phyloP scores from a whole-genome alignment of 2,329 filamentous ascomycete species.

The Penicillium frequentans region DNA sequence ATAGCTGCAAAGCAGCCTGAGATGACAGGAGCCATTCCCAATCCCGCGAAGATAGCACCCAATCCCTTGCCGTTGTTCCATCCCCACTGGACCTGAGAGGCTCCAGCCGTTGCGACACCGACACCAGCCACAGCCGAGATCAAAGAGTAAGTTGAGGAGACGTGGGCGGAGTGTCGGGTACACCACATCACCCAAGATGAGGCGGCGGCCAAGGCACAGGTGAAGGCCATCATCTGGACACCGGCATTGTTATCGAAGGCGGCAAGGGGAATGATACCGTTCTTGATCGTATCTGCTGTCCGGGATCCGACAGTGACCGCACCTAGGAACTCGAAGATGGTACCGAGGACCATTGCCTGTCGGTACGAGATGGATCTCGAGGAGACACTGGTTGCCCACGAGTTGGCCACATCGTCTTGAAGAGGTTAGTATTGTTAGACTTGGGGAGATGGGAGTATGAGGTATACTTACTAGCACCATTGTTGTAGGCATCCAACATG shows the following conservation, averaged over 20 bases:
- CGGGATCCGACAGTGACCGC: conserved; percentile 67
- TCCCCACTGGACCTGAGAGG: conserved; percentile 64
- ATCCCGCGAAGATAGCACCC: conserved; percentile 66
- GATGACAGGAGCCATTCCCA: conserved; percentile 68
- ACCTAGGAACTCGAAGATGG: conserved; percentile 67
- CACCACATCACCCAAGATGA: conserved; percentile 76
- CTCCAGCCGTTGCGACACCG: conserved; percentile 66
- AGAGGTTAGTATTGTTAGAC: neutral
- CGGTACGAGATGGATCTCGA: conserved; percentile 60
- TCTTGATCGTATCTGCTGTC: conserved; percentile 77
- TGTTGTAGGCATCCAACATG: conserved; percentile 75
- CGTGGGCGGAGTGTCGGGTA: conserved; percentile 70
- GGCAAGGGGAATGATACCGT: conserved; percentile 65
- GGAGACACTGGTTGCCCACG: conserved; percentile 79
- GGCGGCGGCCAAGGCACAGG: conserved; percentile 34
- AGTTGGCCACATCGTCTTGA: conserved; percentile 74
- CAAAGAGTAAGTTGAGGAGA: conserved; percentile 71
- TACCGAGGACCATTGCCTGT: conserved; percentile 50
- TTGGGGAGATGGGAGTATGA: neutral
- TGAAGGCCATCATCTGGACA: conserved; percentile 64
- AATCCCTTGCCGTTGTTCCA: conserved; percentile 68
- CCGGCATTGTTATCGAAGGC: conserved; percentile 63
- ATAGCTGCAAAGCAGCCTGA: conserved; percentile 63
- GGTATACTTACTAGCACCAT: conserved; percentile 67
- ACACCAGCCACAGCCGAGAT: conserved; percentile 69